Evolutionary conservation across 192 early-diverging fungal species (phyloP).

Genomic region (Coemansia sp.): DNA sequence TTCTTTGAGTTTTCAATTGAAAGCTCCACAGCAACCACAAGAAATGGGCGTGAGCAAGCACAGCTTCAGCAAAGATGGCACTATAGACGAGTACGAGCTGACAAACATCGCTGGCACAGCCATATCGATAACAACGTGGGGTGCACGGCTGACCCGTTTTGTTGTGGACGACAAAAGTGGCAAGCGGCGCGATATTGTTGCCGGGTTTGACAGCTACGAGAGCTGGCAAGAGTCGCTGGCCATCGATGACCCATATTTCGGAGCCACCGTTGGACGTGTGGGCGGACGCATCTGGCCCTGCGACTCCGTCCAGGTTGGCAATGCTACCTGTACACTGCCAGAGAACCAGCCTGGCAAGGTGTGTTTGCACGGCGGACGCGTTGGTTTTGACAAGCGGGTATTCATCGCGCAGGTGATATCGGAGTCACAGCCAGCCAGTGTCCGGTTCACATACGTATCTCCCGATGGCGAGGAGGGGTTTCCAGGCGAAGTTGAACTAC

Average conservation of each 20-base stretch:
- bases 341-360: constrained; percentile 74
- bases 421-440: constrained; percentile 47
- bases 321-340: constrained; percentile 56
- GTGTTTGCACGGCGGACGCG: constrained; percentile 74
- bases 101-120: constrained; percentile 30
- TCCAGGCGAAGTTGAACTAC: constrained; percentile 65
- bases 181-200: constrained; percentile 63
- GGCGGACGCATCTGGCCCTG: constrained; percentile 63
- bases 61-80: constrained; percentile 38
- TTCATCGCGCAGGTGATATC: constrained; percentile 58
- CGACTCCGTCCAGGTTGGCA: constrained; percentile 64
- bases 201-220: constrained; percentile 70
- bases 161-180: constrained; percentile 59
- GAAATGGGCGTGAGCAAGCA: constrained; percentile 39
- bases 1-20: neutral
- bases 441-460: constrained; percentile 62
- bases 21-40: neutral
- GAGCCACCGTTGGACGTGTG: constrained; percentile 71
- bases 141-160: constrained; percentile 70
- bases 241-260: constrained; percentile 71
- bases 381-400: constrained; percentile 70
- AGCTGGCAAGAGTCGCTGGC: constrained; percentile 53
- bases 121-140: constrained; percentile 60
- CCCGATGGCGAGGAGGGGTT: constrained; percentile 78
- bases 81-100: constrained; percentile 29